phyloP scores from a whole-genome alignment of 176 grass and related monocot genomes.

The Oryza officinalis region DNA sequence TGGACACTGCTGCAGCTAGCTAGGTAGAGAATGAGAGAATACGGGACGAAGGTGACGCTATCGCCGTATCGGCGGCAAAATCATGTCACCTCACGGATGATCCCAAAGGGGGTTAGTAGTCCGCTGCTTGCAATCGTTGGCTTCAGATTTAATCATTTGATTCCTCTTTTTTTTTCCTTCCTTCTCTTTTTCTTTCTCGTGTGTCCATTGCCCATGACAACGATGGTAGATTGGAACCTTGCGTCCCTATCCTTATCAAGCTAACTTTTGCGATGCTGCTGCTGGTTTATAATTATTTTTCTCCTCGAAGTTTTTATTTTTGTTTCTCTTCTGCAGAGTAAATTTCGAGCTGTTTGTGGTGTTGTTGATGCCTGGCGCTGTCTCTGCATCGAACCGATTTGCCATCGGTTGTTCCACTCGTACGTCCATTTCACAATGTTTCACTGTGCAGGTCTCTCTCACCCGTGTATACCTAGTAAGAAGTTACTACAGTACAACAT shows the following conservation, averaged over 20 bases:
- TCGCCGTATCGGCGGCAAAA: slow-evolving; percentile 31
- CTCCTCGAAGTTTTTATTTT: neutral
- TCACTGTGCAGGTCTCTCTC: neutral
- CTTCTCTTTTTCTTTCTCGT: neutral
- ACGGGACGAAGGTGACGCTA: slow-evolving; percentile 37
- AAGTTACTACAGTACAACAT: neutral
- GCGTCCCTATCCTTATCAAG: slow-evolving; percentile 23
- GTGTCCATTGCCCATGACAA: neutral
- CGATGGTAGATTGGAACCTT: slow-evolving; percentile 17
- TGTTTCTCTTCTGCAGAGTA: neutral
- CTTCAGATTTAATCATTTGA: slow-evolving; percentile 42
- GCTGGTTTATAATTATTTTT: neutral
- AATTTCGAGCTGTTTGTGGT: neutral
- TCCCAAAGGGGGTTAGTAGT: neutral
- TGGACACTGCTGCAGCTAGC: neutral
- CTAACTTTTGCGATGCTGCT: slow-evolving; percentile 27
- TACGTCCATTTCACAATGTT: neutral
- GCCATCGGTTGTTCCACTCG: neutral
- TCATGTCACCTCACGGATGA: slow-evolving; percentile 11
- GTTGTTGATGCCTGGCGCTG: neutral
- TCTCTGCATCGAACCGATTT: neutral
- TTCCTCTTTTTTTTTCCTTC: neutral
- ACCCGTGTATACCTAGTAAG: neutral
- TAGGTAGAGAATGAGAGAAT: neutral
- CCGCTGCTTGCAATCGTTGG: neutral